A percentile compares a stretch with the other conserved stretches of the same genome.
phyloP scores from a whole-genome alignment of 306 rosid genomes.

The Abrus pulchellus region DNA sequence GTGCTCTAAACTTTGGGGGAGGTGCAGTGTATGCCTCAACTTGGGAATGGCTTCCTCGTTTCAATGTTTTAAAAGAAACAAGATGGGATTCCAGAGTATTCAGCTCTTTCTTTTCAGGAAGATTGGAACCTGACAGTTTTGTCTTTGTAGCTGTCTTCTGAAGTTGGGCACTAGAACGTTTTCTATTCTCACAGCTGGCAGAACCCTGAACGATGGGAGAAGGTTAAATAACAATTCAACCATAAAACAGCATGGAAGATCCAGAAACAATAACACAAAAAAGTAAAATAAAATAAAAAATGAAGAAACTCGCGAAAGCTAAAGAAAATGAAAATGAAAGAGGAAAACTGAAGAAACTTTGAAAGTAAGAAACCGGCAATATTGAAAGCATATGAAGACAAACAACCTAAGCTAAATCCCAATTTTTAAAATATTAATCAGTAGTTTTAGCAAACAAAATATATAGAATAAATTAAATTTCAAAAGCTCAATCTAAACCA shows the following conservation, averaged over 20 bases:
- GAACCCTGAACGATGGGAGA: slow-evolving; percentile 65
- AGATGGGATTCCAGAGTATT: slow-evolving; percentile 49
- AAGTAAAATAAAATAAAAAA: neutral
- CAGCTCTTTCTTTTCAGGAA: slow-evolving; percentile 48
- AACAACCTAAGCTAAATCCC: neutral
- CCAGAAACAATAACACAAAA: slow-evolving; percentile 29
- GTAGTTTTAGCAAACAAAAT: slow-evolving; percentile 32
- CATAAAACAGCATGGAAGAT: slow-evolving; percentile 37
- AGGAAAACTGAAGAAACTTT: slow-evolving; percentile 4
- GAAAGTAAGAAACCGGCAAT: slow-evolving; percentile 15
- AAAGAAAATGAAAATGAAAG: neutral
- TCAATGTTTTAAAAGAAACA: slow-evolving; percentile 62
- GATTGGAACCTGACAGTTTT: slow-evolving; percentile 49
- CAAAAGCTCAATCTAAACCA: slow-evolving; percentile 43
- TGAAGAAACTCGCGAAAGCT: slow-evolving; percentile 28
- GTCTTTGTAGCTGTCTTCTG: slow-evolving; percentile 57
- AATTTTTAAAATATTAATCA: slow-evolving; percentile 14
- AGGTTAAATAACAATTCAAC: slow-evolving; percentile 40
- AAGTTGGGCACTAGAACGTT: slow-evolving; percentile 53
- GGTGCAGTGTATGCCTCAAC: slow-evolving; percentile 64
- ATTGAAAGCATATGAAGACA: slow-evolving; percentile 41
- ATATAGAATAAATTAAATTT: slow-evolving; percentile 28
- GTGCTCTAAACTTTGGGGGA: slow-evolving; percentile 65
- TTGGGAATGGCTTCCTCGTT: slow-evolving; percentile 67
- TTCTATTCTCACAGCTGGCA: slow-evolving; percentile 57